Conservation (phyloP, 2,329 filamentous ascomycete genomes). For the Arthrobotrys sphaeroides region DNA sequence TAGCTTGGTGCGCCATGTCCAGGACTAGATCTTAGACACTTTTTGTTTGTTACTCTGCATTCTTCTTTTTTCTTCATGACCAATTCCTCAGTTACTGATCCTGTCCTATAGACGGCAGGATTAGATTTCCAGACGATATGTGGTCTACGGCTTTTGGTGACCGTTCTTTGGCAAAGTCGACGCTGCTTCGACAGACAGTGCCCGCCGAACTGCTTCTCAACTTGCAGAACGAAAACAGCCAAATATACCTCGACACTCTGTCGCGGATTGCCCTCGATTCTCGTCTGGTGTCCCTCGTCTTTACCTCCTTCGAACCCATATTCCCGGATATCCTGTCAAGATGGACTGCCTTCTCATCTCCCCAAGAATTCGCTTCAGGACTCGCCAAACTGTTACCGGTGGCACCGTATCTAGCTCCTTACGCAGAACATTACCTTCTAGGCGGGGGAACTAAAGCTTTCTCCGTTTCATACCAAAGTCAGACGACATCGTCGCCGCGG, state of each 20-base stretch:
- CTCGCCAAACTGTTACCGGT: slow-evolving; percentile 84
- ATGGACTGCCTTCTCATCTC: slow-evolving; percentile 58
- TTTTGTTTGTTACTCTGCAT: too few species aligned
- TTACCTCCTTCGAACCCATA: slow-evolving; percentile 55
- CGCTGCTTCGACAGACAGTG: slow-evolving; percentile 15
- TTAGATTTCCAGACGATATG: too few species aligned
- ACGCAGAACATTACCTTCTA: slow-evolving; percentile 68
- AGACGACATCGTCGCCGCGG: slow-evolving; percentile 59
- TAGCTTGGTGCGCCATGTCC: not conserved
- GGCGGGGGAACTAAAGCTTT: slow-evolving; percentile 9
- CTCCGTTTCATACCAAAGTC: slow-evolving; percentile 8
- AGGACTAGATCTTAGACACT: too few species aligned
- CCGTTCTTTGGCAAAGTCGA: slow-evolving; percentile 23
- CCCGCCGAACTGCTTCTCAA: slow-evolving; percentile 40
- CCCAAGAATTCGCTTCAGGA: slow-evolving; percentile 69
- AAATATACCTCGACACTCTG: slow-evolving; percentile 58
- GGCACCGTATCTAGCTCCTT: slow-evolving; percentile 79
- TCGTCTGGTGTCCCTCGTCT: slow-evolving; percentile 54
- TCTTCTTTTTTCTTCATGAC: too few species aligned
- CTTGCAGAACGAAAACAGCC: slow-evolving; percentile 56
- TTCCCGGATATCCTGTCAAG: slow-evolving; percentile 56
- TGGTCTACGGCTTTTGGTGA: slow-evolving; percentile 40
- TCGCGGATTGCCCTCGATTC: slow-evolving; percentile 56
- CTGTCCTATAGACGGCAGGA: too few species aligned
- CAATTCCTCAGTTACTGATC: too few species aligned